These are phyloP conservation scores for Eucalyptus globulus DNA, from an alignment of 345 rosid genomes.

Conservation along the genomic window DNA sequence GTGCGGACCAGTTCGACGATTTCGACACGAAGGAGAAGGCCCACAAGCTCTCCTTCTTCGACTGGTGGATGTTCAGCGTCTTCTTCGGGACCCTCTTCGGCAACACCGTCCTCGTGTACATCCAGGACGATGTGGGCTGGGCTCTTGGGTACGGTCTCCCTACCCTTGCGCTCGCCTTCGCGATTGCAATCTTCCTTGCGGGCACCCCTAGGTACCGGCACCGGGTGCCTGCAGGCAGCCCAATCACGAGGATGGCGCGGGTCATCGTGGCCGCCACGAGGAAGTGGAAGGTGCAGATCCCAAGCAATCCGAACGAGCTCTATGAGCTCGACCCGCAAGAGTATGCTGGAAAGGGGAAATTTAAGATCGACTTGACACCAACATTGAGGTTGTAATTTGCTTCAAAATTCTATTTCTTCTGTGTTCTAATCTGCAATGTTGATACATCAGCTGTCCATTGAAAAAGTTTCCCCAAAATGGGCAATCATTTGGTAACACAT, in stretches of 20 bases:
- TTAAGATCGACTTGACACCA: slow-evolving; percentile 48
- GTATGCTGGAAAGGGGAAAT: slow-evolving; percentile 32
- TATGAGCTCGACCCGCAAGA: slow-evolving; percentile 47
- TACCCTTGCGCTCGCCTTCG: slow-evolving; percentile 46
- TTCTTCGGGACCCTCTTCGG: slow-evolving; percentile 83
- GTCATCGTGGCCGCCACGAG: slow-evolving; percentile 63
- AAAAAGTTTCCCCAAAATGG: too few relatives aligned
- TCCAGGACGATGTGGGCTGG: slow-evolving; percentile 97
- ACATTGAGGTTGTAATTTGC: slow-evolving; percentile 21
- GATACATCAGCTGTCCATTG: too few relatives aligned
- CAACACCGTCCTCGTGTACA: slow-evolving; percentile 66
- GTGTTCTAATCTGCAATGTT: too few relatives aligned
- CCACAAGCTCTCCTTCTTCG: slow-evolving; percentile 80
- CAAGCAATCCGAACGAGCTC: slow-evolving; percentile 24
- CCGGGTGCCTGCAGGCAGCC: slow-evolving; percentile 58
- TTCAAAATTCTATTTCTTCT: too few relatives aligned
- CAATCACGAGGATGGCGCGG: slow-evolving; percentile 61
- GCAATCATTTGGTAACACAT: too few relatives aligned
- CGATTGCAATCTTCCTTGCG: slow-evolving; percentile 40
- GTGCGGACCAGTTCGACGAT: slow-evolving; percentile 89
- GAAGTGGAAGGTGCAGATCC: slow-evolving; percentile 36
- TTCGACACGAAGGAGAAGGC: slow-evolving; percentile 66
- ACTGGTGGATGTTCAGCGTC: slow-evolving; percentile 97
- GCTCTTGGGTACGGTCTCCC: slow-evolving; percentile 73
- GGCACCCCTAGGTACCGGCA: slow-evolving; percentile 80